Percentiles rank a stretch among this genome's conserved stretches.
Evolutionary conservation across 2,329 filamentous ascomycete species (phyloP).

Genomic region (Fusarium avenaceum): DNA sequence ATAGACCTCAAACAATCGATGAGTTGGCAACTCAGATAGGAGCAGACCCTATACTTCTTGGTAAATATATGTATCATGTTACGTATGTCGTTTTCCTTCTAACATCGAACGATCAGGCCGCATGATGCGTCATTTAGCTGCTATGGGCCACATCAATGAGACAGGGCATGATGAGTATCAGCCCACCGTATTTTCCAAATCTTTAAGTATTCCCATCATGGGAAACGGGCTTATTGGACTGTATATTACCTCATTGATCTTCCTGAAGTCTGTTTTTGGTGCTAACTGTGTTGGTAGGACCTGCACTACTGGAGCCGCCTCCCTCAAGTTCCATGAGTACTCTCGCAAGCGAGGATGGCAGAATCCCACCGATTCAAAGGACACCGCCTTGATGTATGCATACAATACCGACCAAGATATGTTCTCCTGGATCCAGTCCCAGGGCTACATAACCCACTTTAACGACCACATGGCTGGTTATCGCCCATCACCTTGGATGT

Average conservation of each 20-base stretch:
- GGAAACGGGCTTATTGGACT: background rate
- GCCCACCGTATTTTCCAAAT: background rate
- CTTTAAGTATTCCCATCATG: background rate
- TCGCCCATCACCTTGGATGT: background rate
- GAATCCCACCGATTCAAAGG: background rate
- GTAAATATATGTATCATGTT: background rate
- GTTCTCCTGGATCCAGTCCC: background rate
- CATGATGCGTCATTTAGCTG: background rate
- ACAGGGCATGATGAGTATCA: background rate
- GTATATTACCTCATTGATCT: background rate
- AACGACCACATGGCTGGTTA: background rate
- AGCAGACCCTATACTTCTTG: background rate
- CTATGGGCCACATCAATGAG: background rate
- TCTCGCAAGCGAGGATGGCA: background rate
- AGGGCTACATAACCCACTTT: background rate
- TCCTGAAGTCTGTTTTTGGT: too few relatives aligned
- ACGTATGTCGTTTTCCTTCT: too few relatives aligned
- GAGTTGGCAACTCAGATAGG: background rate
- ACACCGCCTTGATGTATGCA: background rate
- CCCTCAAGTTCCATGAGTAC: background rate
- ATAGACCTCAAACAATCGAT: background rate
- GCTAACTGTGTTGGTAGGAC: background rate
- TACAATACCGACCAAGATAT: background rate
- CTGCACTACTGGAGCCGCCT: background rate
- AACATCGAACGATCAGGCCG: background rate